Evolutionary conservation across 208 protist genomes (phyloP).

Genomic region (Leishmania braziliensis): DNA sequence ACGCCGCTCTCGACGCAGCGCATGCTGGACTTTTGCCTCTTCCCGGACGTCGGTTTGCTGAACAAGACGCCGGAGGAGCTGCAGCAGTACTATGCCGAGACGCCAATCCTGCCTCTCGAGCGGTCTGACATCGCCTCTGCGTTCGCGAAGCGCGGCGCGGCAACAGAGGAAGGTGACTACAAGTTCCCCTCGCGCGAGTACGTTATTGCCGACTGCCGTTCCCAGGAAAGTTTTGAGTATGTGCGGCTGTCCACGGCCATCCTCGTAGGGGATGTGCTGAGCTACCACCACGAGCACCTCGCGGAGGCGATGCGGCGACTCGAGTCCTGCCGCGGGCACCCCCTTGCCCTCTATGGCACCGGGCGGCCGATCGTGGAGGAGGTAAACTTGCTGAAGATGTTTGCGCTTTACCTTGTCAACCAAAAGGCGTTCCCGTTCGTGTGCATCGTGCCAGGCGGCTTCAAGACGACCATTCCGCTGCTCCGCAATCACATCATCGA

Average conservation of each 20-base stretch:
- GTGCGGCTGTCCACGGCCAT: conserved; percentile 82
- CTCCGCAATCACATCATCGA: conserved; percentile 49
- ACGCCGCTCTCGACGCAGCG: conserved; percentile 69
- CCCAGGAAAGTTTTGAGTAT: conserved; percentile 77
- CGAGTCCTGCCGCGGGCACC: conserved; percentile 44
- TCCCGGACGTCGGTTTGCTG: conserved; percentile 41
- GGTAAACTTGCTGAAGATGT: conserved; percentile 84
- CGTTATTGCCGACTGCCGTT: conserved; percentile 89
- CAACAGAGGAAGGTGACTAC: background rate
- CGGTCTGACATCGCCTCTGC: conserved; percentile 65
- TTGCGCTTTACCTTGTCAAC: conserved; percentile 81
- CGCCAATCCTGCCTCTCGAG: conserved; percentile 70
- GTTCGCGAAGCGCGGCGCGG: conserved; percentile 38
- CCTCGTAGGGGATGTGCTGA: conserved; percentile 60
- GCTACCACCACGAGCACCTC: conserved; percentile 39
- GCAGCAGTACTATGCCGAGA: conserved; percentile 62
- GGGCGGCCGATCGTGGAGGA: conserved; percentile 75
- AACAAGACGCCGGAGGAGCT: conserved; percentile 59
- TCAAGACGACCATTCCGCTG: conserved; percentile 72
- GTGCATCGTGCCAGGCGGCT: conserved; percentile 71
- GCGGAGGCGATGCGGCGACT: conserved; percentile 52
- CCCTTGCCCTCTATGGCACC: conserved; percentile 51
- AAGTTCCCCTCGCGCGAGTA: conserved; percentile 52
- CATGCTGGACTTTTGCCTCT: conserved; percentile 69
- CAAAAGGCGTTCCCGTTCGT: conserved; percentile 69